phyloP scores from a whole-genome alignment of 768 basidiomycete genomes.

The Coprinopsis sp. region DNA sequence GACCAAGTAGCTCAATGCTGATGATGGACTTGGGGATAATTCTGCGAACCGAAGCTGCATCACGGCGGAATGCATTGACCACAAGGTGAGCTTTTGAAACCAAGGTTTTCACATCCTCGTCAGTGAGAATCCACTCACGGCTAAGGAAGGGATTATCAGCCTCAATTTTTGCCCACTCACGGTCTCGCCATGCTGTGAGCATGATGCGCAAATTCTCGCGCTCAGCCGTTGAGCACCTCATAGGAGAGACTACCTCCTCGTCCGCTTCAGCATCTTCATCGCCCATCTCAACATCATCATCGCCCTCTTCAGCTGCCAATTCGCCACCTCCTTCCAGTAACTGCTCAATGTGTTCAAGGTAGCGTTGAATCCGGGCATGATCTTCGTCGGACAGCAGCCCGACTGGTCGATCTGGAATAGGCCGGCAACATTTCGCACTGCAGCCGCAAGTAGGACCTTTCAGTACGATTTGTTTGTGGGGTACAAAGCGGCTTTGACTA shows the following conservation, averaged over 20 bases:
- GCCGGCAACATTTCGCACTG: background rate
- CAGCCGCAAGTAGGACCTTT: background rate
- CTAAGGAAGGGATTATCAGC: slow-evolving; percentile 1
- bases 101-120: background rate
- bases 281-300: too few relatives aligned
- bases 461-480: too few relatives aligned
- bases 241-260: background rate
- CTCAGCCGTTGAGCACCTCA: slow-evolving; percentile 5
- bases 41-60: background rate
- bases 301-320: too few relatives aligned
- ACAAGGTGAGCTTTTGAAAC: background rate
- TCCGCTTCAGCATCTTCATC: too few relatives aligned
- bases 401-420: background rate
- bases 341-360: background rate
- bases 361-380: background rate
- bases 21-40: background rate
- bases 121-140: slow-evolving; percentile 4
- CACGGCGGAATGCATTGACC: background rate
- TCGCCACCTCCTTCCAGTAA: too few relatives aligned
- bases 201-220: slow-evolving; percentile 6
- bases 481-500: too few relatives aligned
- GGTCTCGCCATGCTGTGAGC: slow-evolving; percentile 6
- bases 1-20: background rate
- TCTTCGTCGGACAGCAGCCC: background rate
- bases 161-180: slow-evolving; percentile 2